Percentiles rank a stretch among this genome's conserved stretches.
Conservation (phyloP, 345 rosid genomes). For the Acer campestre region DNA sequence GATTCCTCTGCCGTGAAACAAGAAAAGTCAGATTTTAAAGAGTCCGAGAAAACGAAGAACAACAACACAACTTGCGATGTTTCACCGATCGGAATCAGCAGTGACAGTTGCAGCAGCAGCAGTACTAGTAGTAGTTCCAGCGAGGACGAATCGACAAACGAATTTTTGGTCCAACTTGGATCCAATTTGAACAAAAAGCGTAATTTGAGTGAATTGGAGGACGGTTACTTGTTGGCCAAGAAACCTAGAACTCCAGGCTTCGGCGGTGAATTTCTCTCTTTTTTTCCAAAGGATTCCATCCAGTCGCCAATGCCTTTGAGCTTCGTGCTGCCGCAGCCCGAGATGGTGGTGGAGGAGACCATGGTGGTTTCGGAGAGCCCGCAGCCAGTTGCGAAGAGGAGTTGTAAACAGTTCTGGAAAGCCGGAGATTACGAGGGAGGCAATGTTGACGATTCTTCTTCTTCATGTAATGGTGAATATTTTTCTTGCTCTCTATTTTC, state of each 20-base stretch:
- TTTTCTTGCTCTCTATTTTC: not conserved
- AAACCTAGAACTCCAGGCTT: slow-evolving; percentile 18
- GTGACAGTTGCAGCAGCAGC: not conserved
- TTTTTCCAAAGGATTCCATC: not conserved
- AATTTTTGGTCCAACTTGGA: not conserved
- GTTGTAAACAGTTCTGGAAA: slow-evolving; percentile 63
- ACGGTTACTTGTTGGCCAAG: slow-evolving; percentile 22
- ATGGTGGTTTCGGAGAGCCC: not conserved
- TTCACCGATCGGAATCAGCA: not conserved
- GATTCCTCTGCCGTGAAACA: not conserved
- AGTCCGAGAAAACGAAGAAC: not conserved
- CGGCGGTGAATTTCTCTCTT: slow-evolving; percentile 7
- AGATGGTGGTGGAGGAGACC: not conserved
- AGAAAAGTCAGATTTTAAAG: not conserved
- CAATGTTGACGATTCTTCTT: slow-evolving; percentile 17
- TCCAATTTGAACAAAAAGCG: slow-evolving; percentile 9
- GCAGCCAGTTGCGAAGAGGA: slow-evolving; percentile 26
- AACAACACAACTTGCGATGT: not conserved
- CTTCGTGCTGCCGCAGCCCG: slow-evolving; percentile 11
- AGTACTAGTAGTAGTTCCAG: slow-evolving; percentile 4
- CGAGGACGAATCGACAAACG: not conserved
- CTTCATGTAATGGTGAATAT: slow-evolving; percentile 28
- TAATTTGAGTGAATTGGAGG: not conserved
- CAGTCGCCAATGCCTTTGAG: slow-evolving; percentile 7
- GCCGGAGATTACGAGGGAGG: slow-evolving; percentile 57